A percentile compares a stretch with the other conserved stretches of the same genome.
These are phyloP conservation scores for Exobasidium rhododendri DNA, from an alignment of 1,284 basidiomycete species.

Conservation along the genomic window DNA sequence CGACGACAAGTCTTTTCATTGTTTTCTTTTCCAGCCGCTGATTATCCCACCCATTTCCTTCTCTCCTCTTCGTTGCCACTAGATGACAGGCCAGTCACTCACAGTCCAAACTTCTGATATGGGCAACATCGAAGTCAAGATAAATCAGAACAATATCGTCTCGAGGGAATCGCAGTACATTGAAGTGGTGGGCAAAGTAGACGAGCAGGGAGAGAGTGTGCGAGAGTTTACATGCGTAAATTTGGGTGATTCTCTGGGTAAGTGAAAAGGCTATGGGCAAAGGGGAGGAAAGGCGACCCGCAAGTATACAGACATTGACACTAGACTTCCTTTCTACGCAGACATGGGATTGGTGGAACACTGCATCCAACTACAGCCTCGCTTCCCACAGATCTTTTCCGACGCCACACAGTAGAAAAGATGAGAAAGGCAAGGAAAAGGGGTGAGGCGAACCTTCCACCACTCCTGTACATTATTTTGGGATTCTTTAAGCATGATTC, in stretches of 20 bases:
- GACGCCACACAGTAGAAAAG: neutral
- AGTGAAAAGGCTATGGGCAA: slow-evolving; percentile 22
- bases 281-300: too few relatives aligned
- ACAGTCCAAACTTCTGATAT: slow-evolving; percentile 43
- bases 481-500: too few relatives aligned
- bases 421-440: neutral
- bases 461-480: neutral
- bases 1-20: neutral
- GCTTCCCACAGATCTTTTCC: neutral
- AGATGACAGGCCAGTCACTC: slow-evolving; percentile 37
- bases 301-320: too few relatives aligned
- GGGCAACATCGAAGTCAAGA: slow-evolving; percentile 42
- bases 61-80: neutral
- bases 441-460: too few relatives aligned
- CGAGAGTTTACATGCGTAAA: slow-evolving; percentile 36
- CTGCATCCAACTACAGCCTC: slow-evolving; percentile 4
- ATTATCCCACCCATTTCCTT: neutral
- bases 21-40: neutral
- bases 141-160: slow-evolving; percentile 25
- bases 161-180: slow-evolving; percentile 26
- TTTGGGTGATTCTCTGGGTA: slow-evolving; percentile 42
- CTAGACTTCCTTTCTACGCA: neutral
- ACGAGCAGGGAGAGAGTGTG: slow-evolving; percentile 30
- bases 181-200: slow-evolving; percentile 50
- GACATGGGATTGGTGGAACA: slow-evolving; percentile 5